Evolutionary conservation across 179 eudicot species (phyloP).

Genomic region (Beta corolliflora): DNA sequence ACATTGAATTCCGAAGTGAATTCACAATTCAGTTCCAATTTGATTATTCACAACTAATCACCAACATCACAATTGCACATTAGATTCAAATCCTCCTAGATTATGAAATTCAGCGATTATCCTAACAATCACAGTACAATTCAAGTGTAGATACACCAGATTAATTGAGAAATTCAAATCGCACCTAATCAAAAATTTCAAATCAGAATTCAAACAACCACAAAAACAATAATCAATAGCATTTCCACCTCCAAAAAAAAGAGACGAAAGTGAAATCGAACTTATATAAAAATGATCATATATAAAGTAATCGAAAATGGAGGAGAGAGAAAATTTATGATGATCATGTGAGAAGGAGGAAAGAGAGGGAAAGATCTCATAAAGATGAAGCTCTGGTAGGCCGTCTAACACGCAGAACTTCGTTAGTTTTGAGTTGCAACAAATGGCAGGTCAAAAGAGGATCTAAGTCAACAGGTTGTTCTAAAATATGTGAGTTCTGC

Average conservation of each 20-base stretch:
- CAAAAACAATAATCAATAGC: not conserved
- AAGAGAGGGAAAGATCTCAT: not conserved
- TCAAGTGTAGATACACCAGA: not conserved
- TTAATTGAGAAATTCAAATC: not conserved
- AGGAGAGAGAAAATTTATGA: conserved; percentile 8
- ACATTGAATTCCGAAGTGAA: not conserved
- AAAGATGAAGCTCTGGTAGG: not conserved
- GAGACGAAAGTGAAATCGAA: not conserved
- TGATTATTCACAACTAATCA: not conserved
- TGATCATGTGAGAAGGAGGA: conserved; percentile 15
- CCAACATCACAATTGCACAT: not conserved
- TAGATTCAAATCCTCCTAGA: not conserved
- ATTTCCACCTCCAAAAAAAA: not conserved
- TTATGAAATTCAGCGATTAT: no score
- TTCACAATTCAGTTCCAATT: not conserved
- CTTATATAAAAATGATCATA: not conserved
- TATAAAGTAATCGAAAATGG: not conserved
- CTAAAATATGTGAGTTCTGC: no score
- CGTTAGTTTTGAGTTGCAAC: no score
- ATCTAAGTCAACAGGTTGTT: no score
- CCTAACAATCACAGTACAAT: not conserved
- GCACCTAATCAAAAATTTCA: not conserved
- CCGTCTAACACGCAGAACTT: no score
- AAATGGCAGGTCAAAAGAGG: no score
- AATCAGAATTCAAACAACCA: not conserved